phyloP scores from a whole-genome alignment of 208 protist species.

The Crithidia bombi region DNA sequence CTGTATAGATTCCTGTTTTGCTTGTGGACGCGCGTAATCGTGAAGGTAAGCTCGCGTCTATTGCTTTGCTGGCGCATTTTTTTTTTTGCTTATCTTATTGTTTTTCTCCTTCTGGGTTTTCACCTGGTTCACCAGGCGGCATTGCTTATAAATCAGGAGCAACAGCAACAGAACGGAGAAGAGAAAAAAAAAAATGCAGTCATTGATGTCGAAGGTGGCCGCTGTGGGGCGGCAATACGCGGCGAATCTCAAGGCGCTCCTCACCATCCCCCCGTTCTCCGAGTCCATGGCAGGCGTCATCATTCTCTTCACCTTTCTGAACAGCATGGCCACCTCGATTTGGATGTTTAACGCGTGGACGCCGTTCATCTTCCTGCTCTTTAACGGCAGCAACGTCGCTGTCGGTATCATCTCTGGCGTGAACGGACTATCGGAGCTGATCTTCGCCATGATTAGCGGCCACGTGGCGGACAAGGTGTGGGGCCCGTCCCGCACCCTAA shows the following conservation, averaged over 20 bases:
- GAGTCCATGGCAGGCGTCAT: conserved; percentile 66
- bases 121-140: too few species aligned
- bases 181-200: conserved; percentile 1
- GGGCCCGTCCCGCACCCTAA: conserved; percentile 61
- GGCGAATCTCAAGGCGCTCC: conserved; percentile 12
- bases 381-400: conserved; percentile 59
- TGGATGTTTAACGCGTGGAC: conserved; percentile 82
- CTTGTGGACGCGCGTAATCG: too few species aligned
- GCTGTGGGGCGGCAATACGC: conserved; percentile 26
- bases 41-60: too few species aligned
- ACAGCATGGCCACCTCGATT: conserved; percentile 73
- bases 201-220: background rate
- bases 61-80: too few species aligned
- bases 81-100: conserved; percentile 8
- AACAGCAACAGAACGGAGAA: background rate
- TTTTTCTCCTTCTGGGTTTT: too few species aligned
- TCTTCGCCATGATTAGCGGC: conserved; percentile 51
- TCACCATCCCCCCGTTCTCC: conserved; percentile 33
- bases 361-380: conserved; percentile 61
- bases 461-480: conserved; percentile 59
- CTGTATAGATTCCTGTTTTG: too few species aligned
- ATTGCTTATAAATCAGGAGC: background rate
- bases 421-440: conserved; percentile 63
- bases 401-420: conserved; percentile 69
- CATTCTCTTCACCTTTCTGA: conserved; percentile 74